Evolutionary conservation across 805 yeast genomes (phyloP).

Genomic region (Yamadazyma paraphyllophila): DNA sequence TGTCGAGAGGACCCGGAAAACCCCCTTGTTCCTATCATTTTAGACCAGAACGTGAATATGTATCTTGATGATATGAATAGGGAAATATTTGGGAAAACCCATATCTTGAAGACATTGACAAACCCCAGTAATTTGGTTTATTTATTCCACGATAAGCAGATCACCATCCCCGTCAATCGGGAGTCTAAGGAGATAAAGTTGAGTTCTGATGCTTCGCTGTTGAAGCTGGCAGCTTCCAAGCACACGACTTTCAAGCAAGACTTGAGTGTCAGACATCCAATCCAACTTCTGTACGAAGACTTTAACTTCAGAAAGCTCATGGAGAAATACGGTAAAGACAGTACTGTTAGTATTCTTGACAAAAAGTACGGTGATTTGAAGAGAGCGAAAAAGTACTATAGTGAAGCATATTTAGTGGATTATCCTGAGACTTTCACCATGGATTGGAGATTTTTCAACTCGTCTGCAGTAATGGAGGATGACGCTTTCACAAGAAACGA

Average conservation of each 20-base stretch:
- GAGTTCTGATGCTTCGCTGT: neutral
- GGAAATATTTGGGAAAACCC: conserved; percentile 11
- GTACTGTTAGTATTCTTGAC: conserved; percentile 5
- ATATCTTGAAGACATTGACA: conserved; percentile 10
- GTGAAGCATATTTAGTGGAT: conserved; percentile 13
- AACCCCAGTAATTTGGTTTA: conserved; percentile 14
- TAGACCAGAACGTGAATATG: conserved; percentile 12
- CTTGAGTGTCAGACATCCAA: conserved; percentile 5
- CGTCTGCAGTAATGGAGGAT: conserved; percentile 5
- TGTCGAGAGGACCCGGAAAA: conserved; percentile 15
- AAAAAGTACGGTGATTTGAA: conserved; percentile 11
- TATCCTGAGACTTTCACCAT: conserved; percentile 2
- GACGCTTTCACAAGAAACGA: conserved; percentile 5
- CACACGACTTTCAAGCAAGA: conserved; percentile 7
- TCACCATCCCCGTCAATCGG: conserved; percentile 11
- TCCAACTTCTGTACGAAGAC: conserved; percentile 6
- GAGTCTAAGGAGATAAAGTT: conserved; percentile 2
- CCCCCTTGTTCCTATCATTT: conserved; percentile 7
- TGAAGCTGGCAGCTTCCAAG: conserved; percentile 1
- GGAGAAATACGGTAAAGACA: neutral
- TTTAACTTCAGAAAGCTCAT: conserved; percentile 6
- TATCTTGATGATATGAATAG: conserved; percentile 10
- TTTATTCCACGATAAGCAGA: conserved; percentile 12
- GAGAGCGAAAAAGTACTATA: conserved; percentile 14
- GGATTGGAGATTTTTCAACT: conserved; percentile 16